A percentile compares a stretch with the other conserved stretches of the same genome.
Evolutionary conservation across 2,329 filamentous ascomycete species (phyloP).

Genomic region (Colletotrichum horii): DNA sequence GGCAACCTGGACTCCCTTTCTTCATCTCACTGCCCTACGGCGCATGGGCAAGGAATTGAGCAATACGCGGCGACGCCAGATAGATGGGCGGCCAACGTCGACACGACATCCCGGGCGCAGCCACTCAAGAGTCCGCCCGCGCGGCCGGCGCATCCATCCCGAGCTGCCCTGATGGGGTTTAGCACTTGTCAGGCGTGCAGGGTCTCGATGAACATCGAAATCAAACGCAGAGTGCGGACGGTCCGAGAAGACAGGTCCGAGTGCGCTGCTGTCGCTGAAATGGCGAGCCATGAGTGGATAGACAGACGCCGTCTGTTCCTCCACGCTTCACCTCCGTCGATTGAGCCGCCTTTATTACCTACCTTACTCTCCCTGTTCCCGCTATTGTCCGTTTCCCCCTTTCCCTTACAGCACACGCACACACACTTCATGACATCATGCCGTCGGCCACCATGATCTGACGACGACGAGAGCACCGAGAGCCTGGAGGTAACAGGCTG

Average conservation of each 20-base stretch:
- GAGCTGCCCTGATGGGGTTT: constrained; percentile 4
- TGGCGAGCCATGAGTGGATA: background rate
- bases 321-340: background rate
- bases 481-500: background rate
- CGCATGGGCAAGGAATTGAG: background rate
- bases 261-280: background rate
- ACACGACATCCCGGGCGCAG: background rate
- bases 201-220: constrained; percentile 20
- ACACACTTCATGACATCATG: background rate
- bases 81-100: background rate
- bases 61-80: background rate
- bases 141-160: constrained; percentile 16
- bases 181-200: constrained; percentile 15
- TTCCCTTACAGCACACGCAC: background rate
- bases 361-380: background rate
- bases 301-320: background rate
- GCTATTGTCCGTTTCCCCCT: background rate
- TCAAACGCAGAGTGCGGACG: constrained; percentile 15
- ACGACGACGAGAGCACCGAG: background rate
- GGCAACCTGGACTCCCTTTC: background rate
- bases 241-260: constrained; percentile 6
- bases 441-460: background rate
- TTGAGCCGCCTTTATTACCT: background rate
- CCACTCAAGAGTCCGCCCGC: constrained; percentile 10
- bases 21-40: background rate